phyloP scores from a whole-genome alignment of 805 yeast genomes.

The Wickerhamiella vanderwaltii region DNA sequence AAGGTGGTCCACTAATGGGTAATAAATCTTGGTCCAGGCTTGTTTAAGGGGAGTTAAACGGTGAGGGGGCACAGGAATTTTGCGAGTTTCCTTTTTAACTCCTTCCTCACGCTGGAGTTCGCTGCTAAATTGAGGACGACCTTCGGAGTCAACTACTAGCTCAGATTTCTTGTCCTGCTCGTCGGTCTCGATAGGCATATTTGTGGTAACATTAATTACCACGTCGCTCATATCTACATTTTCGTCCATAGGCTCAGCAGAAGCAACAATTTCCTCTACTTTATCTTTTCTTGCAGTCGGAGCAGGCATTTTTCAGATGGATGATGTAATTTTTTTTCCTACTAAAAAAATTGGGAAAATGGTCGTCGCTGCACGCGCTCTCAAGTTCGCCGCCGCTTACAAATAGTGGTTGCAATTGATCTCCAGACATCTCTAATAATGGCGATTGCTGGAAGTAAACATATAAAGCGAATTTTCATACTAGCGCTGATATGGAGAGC shows the following conservation, averaged over 20 bases:
- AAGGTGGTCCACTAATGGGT: constrained; percentile 89
- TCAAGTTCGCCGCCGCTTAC: background rate
- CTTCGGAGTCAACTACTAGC: constrained; percentile 66
- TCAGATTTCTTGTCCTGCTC: constrained; percentile 21
- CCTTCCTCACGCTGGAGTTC: constrained; percentile 50
- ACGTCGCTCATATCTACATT: constrained; percentile 30
- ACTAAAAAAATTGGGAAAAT: background rate
- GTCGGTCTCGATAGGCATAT: constrained; percentile 22
- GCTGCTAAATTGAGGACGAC: constrained; percentile 77
- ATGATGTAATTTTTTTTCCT: constrained; percentile 8
- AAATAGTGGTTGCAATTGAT: background rate
- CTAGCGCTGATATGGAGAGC: constrained; percentile 38
- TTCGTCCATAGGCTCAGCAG: constrained; percentile 13
- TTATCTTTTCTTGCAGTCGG: constrained; percentile 27
- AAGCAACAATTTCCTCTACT: constrained; percentile 20
- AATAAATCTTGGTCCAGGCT: constrained; percentile 88
- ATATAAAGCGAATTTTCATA: constrained; percentile 29
- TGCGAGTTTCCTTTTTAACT: constrained; percentile 75
- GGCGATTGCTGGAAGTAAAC: background rate
- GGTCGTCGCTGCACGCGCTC: background rate
- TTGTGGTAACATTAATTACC: constrained; percentile 36
- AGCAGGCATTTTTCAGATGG: constrained; percentile 24
- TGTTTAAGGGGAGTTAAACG: constrained; percentile 88
- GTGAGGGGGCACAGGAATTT: constrained; percentile 92
- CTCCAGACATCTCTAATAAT: background rate